These are phyloP conservation scores for Bruguiera hainesii DNA, from an alignment of 441 rosid species.

Conservation along the genomic window DNA sequence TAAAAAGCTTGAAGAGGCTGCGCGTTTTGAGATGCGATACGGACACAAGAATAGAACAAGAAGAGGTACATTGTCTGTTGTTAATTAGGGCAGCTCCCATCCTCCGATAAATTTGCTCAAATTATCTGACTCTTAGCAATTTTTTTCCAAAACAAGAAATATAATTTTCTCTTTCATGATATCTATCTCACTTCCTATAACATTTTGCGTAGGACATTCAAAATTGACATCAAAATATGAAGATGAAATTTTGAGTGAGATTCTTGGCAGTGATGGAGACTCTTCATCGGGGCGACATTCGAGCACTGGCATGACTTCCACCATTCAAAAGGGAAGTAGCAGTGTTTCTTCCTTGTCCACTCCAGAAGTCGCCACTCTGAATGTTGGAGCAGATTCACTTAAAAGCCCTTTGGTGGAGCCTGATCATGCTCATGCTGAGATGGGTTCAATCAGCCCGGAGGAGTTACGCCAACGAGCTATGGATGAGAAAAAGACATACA, in stretches of 20 bases:
- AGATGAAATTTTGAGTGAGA: conserved; percentile 62
- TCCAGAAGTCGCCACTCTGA: conserved; percentile 26
- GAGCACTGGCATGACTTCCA: conserved; percentile 26
- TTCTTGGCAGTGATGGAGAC: conserved; percentile 53
- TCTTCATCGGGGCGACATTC: conserved; percentile 39
- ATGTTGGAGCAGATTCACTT: conserved; percentile 31
- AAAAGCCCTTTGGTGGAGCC: conserved; percentile 27
- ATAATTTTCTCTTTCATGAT: neutral
- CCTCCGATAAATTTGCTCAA: too few species aligned
- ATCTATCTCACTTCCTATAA: conserved; percentile 11
- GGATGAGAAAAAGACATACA: conserved; percentile 71
- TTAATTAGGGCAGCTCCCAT: too few species aligned
- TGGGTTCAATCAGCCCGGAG: conserved; percentile 50
- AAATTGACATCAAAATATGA: conserved; percentile 41
- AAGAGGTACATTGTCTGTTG: conserved; percentile 37
- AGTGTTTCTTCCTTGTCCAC: conserved; percentile 28
- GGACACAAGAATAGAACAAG: conserved; percentile 53
- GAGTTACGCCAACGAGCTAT: conserved; percentile 71
- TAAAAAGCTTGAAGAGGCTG: conserved; percentile 87
- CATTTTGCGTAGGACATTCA: conserved; percentile 48
- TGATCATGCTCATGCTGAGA: conserved; percentile 29
- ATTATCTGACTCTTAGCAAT: too few species aligned
- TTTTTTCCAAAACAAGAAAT: too few species aligned
- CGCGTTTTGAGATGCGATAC: conserved; percentile 77
- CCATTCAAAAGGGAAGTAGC: conserved; percentile 37